phyloP scores from a whole-genome alignment of 2,329 filamentous ascomycete genomes.

The Chrysoporthe deuterocubensis region DNA sequence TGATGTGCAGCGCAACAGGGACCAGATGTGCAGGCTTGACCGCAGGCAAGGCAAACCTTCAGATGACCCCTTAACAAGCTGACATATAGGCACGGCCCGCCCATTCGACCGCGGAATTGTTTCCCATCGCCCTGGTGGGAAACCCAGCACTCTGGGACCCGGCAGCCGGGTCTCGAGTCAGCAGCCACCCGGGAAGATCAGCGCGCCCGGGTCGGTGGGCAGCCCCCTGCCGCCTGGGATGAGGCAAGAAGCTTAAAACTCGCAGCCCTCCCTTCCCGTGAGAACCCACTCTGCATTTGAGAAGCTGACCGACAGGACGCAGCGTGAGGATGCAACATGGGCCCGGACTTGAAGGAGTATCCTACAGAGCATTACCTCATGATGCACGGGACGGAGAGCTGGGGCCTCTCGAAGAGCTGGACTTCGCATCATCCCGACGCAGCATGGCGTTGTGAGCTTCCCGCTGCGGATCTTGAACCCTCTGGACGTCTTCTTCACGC shows the following conservation, averaged over 20 bases:
- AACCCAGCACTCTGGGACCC: slow-evolving; percentile 28
- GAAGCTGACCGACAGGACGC: slow-evolving; percentile 6
- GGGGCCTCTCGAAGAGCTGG: not conserved
- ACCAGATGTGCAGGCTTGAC: not conserved
- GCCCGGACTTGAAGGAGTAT: not conserved
- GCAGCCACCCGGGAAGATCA: slow-evolving; percentile 30
- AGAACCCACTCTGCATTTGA: not conserved
- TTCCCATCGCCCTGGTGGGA: slow-evolving; percentile 21
- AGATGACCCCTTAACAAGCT: slow-evolving; percentile 12
- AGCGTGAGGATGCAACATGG: not conserved
- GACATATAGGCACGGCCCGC: slow-evolving; percentile 17
- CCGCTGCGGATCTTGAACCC: slow-evolving; percentile 5
- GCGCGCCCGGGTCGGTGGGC: slow-evolving; percentile 19
- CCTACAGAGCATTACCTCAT: not conserved
- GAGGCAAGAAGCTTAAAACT: slow-evolving; percentile 16
- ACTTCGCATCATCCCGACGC: not conserved
- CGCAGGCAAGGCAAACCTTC: not conserved
- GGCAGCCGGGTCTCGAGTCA: slow-evolving; percentile 22
- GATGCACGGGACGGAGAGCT: not conserved
- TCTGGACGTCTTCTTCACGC: not conserved
- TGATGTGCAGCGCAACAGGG: not conserved
- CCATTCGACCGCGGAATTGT: slow-evolving; percentile 19
- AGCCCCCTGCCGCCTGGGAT: slow-evolving; percentile 23
- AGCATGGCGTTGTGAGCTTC: not conserved
- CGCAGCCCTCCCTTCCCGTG: slow-evolving; percentile 2